Evolutionary conservation across 2,329 filamentous ascomycete genomes (phyloP).

Genomic region (Graphium sp.): DNA sequence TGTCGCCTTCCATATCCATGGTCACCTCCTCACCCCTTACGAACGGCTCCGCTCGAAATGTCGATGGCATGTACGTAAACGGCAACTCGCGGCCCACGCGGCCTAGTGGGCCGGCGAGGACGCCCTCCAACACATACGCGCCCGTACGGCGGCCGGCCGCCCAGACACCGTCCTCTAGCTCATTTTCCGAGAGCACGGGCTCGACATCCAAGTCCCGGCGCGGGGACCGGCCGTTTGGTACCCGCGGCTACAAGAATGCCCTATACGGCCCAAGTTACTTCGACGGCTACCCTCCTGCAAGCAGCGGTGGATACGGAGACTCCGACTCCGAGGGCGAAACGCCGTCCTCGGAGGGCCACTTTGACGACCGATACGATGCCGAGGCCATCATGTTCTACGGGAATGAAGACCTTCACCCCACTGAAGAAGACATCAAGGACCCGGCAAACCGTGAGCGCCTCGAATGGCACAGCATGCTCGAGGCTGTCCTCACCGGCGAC

Average conservation of each 20-base stretch:
- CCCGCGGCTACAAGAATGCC: too few relatives aligned
- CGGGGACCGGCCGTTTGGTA: too few relatives aligned
- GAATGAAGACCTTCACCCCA: slow-evolving; percentile 77
- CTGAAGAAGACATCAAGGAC: slow-evolving; percentile 76
- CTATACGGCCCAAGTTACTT: too few relatives aligned
- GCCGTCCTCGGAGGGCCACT: slow-evolving; percentile 66
- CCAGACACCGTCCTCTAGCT: slow-evolving; percentile 1
- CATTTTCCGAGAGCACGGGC: slow-evolving; percentile 15
- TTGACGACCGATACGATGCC: slow-evolving; percentile 78
- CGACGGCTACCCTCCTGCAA: slow-evolving; percentile 43
- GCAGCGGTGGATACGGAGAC: slow-evolving; percentile 51
- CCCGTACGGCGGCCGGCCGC: slow-evolving; percentile 16
- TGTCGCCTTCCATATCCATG: slow-evolving; percentile 19
- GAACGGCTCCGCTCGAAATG: background rate
- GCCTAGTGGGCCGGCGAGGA: slow-evolving; percentile 52
- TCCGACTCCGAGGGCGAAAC: slow-evolving; percentile 86
- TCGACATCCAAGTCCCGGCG: slow-evolving; percentile 34
- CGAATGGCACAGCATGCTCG: slow-evolving; percentile 97
- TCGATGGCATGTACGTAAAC: slow-evolving; percentile 1
- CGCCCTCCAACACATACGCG: slow-evolving; percentile 67
- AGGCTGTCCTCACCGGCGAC: slow-evolving; percentile 87
- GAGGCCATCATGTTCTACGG: slow-evolving; percentile 88
- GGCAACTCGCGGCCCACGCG: slow-evolving; percentile 16
- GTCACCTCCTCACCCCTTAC: slow-evolving; percentile 1
- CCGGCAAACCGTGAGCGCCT: slow-evolving; percentile 76